Percentiles rank a stretch among this genome's conserved stretches.
These are phyloP conservation scores for Neofusicoccum ribis DNA, from an alignment of 2,329 filamentous ascomycete genomes.

Conservation along the genomic window DNA sequence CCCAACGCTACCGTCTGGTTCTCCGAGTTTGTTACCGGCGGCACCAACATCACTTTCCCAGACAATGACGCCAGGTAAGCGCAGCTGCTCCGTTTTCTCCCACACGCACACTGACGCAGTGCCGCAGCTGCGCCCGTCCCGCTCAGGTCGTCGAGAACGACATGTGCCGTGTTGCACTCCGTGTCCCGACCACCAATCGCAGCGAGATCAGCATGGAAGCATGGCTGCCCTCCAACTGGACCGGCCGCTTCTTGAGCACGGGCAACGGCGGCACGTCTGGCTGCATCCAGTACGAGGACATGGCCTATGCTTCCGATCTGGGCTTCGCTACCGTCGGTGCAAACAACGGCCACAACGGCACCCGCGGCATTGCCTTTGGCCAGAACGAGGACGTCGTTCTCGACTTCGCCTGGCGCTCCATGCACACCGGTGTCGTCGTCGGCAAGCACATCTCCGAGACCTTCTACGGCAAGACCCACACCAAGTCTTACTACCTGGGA, in stretches of 20 bases:
- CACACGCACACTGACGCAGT: background rate
- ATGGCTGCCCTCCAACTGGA: constrained; percentile 47
- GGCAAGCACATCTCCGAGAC: constrained; percentile 43
- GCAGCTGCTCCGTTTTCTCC: background rate
- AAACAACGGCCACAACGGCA: constrained; percentile 48
- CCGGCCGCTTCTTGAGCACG: constrained; percentile 40
- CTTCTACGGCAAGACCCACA: constrained; percentile 43
- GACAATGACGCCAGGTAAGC: constrained; percentile 13
- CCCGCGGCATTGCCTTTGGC: constrained; percentile 48
- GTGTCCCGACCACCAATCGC: constrained; percentile 42
- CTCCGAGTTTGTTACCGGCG: constrained; percentile 40
- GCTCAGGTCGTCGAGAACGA: constrained; percentile 39
- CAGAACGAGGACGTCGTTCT: constrained; percentile 42
- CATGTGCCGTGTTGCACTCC: constrained; percentile 46
- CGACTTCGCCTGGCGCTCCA: constrained; percentile 51
- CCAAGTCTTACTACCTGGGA: constrained; percentile 43
- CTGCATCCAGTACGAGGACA: constrained; percentile 40
- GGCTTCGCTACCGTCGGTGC: constrained; percentile 44
- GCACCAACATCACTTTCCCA: constrained; percentile 34
- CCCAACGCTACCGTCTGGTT: constrained; percentile 39
- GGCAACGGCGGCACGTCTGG: constrained; percentile 46
- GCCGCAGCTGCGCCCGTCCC: constrained; percentile 29
- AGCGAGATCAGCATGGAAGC: constrained; percentile 47
- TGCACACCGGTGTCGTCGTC: constrained; percentile 43
- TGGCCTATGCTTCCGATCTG: constrained; percentile 39